A percentile compares a stretch with the other conserved stretches of the same genome.
phyloP scores from a whole-genome alignment of 208 protist species.

The Naegleria fowleri region DNA sequence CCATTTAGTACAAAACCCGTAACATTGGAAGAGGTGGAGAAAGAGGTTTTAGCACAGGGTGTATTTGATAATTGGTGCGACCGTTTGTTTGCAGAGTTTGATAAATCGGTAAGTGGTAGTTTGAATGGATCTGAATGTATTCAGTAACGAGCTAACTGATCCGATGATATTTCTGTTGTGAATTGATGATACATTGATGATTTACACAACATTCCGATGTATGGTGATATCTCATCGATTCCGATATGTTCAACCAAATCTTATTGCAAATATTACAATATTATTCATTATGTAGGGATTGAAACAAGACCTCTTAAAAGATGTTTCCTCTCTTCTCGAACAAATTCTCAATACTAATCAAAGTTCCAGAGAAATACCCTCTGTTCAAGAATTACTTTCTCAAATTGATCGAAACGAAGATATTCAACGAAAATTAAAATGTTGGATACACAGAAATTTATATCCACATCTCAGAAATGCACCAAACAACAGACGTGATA shows the following conservation, averaged over 20 bases:
- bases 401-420: background rate
- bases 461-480: background rate
- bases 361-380: background rate
- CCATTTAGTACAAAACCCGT: slow-evolving; percentile 1
- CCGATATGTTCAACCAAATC: no score
- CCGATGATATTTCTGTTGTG: no score
- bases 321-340: background rate
- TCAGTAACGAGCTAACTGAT: no score
- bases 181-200: no score
- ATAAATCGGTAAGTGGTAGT: background rate
- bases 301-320: background rate
- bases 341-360: background rate
- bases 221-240: no score
- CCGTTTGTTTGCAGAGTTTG: background rate
- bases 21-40: background rate
- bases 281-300: no score
- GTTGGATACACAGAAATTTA: background rate
- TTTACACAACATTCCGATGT: no score
- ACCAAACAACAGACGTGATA: background rate
- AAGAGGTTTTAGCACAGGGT: background rate
- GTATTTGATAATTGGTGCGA: background rate
- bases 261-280: no score
- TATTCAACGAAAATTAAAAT: background rate
- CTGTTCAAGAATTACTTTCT: background rate
- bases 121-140: no score